These are phyloP conservation scores for Trichoderma sp. DNA, from an alignment of 2,329 filamentous ascomycete genomes.

Conservation along the genomic window DNA sequence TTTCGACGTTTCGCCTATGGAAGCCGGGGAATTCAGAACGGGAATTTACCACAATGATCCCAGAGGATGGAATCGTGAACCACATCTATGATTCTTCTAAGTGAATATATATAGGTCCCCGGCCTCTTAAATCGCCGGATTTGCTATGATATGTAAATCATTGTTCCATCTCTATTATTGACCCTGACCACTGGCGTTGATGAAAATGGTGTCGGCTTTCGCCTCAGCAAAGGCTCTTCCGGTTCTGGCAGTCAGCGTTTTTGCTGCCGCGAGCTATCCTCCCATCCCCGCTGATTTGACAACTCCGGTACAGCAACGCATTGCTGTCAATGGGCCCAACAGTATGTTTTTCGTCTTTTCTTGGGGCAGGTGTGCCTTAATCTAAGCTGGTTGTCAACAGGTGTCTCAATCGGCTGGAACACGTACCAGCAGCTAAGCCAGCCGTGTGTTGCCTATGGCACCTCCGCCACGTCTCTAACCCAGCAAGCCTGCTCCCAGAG, in stretches of 20 bases:
- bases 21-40: conserved; percentile 6
- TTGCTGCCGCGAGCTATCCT: conserved; percentile 43
- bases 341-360: conserved; percentile 40
- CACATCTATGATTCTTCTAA: not conserved
- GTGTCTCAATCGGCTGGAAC: conserved; percentile 59
- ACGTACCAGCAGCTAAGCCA: conserved; percentile 52
- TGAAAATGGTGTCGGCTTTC: conserved; percentile 15
- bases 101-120: not conserved
- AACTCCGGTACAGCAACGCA: conserved; percentile 57
- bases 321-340: conserved; percentile 53
- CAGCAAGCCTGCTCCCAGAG: conserved; percentile 48
- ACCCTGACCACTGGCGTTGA: not conserved
- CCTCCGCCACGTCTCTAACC: conserved; percentile 44
- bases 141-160: not conserved
- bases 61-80: not conserved
- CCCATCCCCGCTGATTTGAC: conserved; percentile 52
- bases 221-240: conserved; percentile 21
- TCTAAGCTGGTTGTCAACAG: conserved; percentile 36
- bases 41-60: not conserved
- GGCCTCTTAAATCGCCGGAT: not conserved
- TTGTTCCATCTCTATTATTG: not conserved
- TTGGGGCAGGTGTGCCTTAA: not conserved
- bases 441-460: conserved; percentile 57
- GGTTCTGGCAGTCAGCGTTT: conserved; percentile 9
- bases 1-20: not conserved